Base-by-base conservation (phyloP, 805 yeast genomes). In the Suhomyces faveliae region DNA sequence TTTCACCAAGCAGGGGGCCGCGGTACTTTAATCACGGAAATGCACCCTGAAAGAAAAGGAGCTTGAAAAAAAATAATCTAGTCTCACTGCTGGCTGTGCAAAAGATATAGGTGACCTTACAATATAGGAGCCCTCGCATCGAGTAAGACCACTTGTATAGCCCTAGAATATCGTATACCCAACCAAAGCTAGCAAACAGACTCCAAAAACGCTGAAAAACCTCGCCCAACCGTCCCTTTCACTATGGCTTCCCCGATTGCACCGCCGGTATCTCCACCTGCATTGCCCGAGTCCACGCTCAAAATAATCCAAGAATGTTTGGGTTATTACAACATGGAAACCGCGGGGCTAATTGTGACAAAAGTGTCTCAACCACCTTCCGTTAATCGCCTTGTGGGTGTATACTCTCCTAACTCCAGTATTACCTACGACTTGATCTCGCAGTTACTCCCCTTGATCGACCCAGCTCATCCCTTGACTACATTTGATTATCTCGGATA, bases 241-340 rank as follows among this genome's bases (percentile, higher is more conserved):
- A n/a, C n/a, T n/a, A n/a, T n/a, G n/a, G n/a, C n/a, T 24, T 24
- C 27, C 6, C 27, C 6, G 27, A 35, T 35, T 12, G 1, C 40
- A 21, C 21, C 24, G 15, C 43, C 43, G 44, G 20, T 42, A 42
- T 29, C 38, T 19, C 45, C 40, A 12, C 45, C 45, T 22, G 19
- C 37, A 15, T 38, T 42, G 22, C 45, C 45, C n/a, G 21, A n/a
- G 29, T 21, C 37, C 13, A 23, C 45, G n/a, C 19, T 42, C 40
- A 13, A 35, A 22, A 17, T 21, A 5, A n/a, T 35, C 11, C 39
- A 20, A 12, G 15, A 33, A 13, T 3, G 24, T 38, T 23, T 21
- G 7, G 37, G 37, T 15, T 33, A 33, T 17, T 33, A 33, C 37
- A 33, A 33, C 15, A 20, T 33, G 37, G 37, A 17, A 20, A 15